A percentile compares a stretch with the other conserved stretches of the same genome.
Conservation (phyloP, 768 basidiomycete genomes). For the Panus rudis region DNA sequence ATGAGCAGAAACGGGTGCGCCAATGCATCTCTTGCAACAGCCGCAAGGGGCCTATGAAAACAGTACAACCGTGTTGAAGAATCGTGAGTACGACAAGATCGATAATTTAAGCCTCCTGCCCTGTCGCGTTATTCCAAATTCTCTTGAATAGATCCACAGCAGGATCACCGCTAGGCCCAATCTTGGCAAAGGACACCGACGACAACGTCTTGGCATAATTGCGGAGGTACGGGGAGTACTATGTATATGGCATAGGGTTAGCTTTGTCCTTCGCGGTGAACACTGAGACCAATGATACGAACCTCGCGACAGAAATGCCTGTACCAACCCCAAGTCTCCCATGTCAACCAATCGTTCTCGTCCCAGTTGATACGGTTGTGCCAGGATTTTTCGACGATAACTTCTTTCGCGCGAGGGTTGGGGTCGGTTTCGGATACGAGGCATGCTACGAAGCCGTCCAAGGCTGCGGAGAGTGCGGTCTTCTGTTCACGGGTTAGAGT, state of each 20-base stretch:
- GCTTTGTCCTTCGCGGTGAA: background rate
- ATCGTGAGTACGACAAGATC: background rate
- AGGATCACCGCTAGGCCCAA: slow-evolving; percentile 51
- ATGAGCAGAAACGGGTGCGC: no score
- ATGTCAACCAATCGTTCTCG: slow-evolving; percentile 70
- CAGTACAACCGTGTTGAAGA: no score
- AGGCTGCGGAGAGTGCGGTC: slow-evolving; percentile 58
- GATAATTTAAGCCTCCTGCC: slow-evolving; percentile 36
- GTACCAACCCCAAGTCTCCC: slow-evolving; percentile 92
- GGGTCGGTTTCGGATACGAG: slow-evolving; percentile 42
- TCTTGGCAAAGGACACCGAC: slow-evolving; percentile 59
- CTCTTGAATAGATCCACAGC: slow-evolving; percentile 53
- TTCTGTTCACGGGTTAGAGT: slow-evolving; percentile 75
- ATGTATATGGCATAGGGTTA: background rate
- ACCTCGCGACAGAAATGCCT: slow-evolving; percentile 82
- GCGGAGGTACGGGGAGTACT: slow-evolving; percentile 79
- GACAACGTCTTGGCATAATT: slow-evolving; percentile 67
- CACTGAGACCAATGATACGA: slow-evolving; percentile 18
- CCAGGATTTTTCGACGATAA: slow-evolving; percentile 67
- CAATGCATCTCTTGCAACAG: no score
- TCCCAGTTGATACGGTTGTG: slow-evolving; percentile 62
- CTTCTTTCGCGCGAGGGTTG: slow-evolving; percentile 44
- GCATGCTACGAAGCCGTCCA: slow-evolving; percentile 69
- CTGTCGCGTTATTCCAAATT: slow-evolving; percentile 67
- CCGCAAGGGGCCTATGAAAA: no score